Conservation (phyloP, 495 filamentous ascomycete species). For the Cercophora sp. region DNA sequence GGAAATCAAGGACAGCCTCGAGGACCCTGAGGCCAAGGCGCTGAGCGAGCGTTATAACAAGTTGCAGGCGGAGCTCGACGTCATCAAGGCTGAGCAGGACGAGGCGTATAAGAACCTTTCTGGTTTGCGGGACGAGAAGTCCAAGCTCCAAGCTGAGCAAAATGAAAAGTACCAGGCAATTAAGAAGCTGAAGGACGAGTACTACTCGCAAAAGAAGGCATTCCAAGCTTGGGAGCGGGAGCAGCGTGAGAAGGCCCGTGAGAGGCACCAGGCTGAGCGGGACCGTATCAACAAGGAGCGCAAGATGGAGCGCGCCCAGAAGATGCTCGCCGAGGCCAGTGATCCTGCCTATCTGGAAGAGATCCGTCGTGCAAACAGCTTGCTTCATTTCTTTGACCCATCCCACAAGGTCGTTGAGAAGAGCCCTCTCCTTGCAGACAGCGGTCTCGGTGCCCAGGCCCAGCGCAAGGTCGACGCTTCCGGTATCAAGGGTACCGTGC, state of each 20-base stretch:
- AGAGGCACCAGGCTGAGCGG: slow-evolving; percentile 57
- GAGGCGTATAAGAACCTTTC: slow-evolving; percentile 80
- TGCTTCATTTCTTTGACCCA: slow-evolving; percentile 90
- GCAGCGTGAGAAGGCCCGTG: slow-evolving; percentile 61
- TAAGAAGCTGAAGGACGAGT: slow-evolving; percentile 80
- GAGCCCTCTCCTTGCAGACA: slow-evolving; percentile 60
- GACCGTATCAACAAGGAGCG: slow-evolving; percentile 77
- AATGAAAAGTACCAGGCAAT: slow-evolving; percentile 76
- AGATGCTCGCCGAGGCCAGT: slow-evolving; percentile 84
- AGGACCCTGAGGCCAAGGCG: slow-evolving; percentile 88
- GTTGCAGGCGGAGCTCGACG: slow-evolving; percentile 79
- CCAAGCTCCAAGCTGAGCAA: slow-evolving; percentile 74
- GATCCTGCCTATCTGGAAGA: slow-evolving; percentile 84
- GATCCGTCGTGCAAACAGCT: slow-evolving; percentile 77
- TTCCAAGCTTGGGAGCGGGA: slow-evolving; percentile 77
- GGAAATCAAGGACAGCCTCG: slow-evolving; percentile 75
- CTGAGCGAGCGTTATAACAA: slow-evolving; percentile 78
- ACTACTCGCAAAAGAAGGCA: slow-evolving; percentile 71
- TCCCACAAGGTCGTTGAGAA: slow-evolving; percentile 56
- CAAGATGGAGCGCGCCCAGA: slow-evolving; percentile 79
- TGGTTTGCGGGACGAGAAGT: slow-evolving; percentile 81
- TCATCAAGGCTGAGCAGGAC: slow-evolving; percentile 86
- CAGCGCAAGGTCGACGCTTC: slow-evolving; percentile 77
- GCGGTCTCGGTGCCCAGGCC: slow-evolving; percentile 61
- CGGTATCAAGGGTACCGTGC: slow-evolving; percentile 69